Percentiles rank a stretch among this genome's conserved stretches.
Conservation (phyloP, 2,329 filamentous ascomycete species). For the Mariannaea elegans region DNA sequence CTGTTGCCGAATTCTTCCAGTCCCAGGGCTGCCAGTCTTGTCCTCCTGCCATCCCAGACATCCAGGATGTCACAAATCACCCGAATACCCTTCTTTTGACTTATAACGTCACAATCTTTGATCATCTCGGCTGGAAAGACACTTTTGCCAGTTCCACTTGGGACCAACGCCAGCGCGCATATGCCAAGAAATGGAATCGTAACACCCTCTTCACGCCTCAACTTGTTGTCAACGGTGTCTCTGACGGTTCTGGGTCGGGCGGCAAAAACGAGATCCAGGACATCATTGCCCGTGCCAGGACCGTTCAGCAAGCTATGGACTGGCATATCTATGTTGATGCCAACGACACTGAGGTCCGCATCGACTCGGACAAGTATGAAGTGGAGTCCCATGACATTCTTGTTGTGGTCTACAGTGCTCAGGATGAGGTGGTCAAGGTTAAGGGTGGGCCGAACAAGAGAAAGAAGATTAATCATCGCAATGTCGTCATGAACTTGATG, state of each 20-base stretch:
- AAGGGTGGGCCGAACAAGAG: slow-evolving; percentile 47
- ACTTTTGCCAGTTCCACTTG: slow-evolving; percentile 40
- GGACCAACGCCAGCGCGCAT: slow-evolving; percentile 47
- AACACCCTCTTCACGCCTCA: slow-evolving; percentile 44
- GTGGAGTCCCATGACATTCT: slow-evolving; percentile 27
- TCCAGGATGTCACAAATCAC: slow-evolving; percentile 40
- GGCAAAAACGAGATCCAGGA: slow-evolving; percentile 34
- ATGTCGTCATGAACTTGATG: slow-evolving; percentile 42
- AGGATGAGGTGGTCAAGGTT: slow-evolving; percentile 42
- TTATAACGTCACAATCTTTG: slow-evolving; percentile 47
- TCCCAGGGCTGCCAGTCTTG: slow-evolving; percentile 47
- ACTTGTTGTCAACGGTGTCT: slow-evolving; percentile 42
- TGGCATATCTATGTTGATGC: slow-evolving; percentile 37
- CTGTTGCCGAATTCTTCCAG: slow-evolving; percentile 47
- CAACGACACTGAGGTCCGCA: slow-evolving; percentile 34
- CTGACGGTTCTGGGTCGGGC: slow-evolving; percentile 38
- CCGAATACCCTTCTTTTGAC: slow-evolving; percentile 45
- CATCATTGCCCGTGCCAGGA: slow-evolving; percentile 25
- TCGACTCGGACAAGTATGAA: slow-evolving; percentile 34
- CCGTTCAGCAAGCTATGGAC: slow-evolving; percentile 14
- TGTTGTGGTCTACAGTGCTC: slow-evolving; percentile 40
- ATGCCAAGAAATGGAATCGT: slow-evolving; percentile 44
- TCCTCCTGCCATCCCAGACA: slow-evolving; percentile 43
- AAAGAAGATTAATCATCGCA: slow-evolving; percentile 46
- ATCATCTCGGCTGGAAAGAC: slow-evolving; percentile 47